Conservation (phyloP, 1,139 yeast genomes). For the Kodamaea derodonti region DNA sequence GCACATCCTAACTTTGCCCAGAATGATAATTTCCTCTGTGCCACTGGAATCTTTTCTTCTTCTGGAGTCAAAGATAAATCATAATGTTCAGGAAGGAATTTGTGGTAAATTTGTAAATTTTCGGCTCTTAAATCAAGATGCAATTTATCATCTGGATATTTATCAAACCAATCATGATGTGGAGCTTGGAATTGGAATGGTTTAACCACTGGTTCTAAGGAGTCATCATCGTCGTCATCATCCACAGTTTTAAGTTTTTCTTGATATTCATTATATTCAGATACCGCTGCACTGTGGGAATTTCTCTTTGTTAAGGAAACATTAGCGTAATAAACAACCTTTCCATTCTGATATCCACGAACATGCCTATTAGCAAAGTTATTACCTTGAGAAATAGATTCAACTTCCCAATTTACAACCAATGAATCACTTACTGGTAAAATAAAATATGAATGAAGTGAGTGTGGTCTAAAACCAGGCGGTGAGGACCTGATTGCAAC, state of each 20-base stretch:
- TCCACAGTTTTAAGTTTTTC: constrained; percentile 16
- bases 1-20: constrained; percentile 41
- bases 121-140: constrained; percentile 16
- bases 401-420: constrained; percentile 19
- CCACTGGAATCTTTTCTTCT: constrained; percentile 19
- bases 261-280: constrained; percentile 23
- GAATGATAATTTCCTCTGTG: constrained; percentile 40
- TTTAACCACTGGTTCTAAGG: constrained; percentile 19
- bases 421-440: constrained; percentile 21
- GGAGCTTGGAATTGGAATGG: constrained; percentile 42
- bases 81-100: constrained; percentile 40
- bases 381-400: constrained; percentile 47
- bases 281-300: constrained; percentile 20
- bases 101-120: constrained; percentile 22
- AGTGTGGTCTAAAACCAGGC: constrained; percentile 36
- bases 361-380: constrained; percentile 59
- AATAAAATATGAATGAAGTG: constrained; percentile 40
- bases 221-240: constrained; percentile 27
- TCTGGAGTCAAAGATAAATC: constrained; percentile 20
- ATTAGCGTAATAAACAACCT: constrained; percentile 49
- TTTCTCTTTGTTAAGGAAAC: constrained; percentile 46
- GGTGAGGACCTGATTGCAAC: constrained; percentile 33
- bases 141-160: constrained; percentile 16
- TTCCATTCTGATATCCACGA: constrained; percentile 50
- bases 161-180: constrained; percentile 26